phyloP scores from a whole-genome alignment of 2,329 filamentous ascomycete genomes.

The Dothistroma septosporum region DNA sequence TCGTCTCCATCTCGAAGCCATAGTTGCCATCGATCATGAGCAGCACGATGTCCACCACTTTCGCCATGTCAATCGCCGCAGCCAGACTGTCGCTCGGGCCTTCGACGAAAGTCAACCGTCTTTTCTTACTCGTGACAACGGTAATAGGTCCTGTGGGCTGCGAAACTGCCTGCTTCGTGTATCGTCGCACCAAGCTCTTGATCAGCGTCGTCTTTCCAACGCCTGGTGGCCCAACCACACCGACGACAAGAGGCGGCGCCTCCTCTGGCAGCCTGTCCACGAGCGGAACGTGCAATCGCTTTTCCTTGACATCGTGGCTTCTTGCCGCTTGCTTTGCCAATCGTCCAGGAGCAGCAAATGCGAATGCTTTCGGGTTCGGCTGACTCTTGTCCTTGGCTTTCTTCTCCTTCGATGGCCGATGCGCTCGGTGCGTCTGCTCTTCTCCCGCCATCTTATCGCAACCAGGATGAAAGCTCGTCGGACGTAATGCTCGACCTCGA shows the following conservation, averaged over 20 bases:
- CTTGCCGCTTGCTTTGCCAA: slow-evolving; percentile 70
- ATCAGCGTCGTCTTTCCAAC: slow-evolving; percentile 92
- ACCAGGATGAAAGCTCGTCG: not conserved
- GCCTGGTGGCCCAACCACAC: slow-evolving; percentile 90
- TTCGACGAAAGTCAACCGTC: slow-evolving; percentile 92
- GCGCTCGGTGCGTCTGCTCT: slow-evolving; percentile 76
- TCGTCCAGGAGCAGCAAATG: slow-evolving; percentile 75
- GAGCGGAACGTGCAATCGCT: slow-evolving; percentile 90
- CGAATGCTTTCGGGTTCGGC: slow-evolving; percentile 85
- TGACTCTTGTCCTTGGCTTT: slow-evolving; percentile 63
- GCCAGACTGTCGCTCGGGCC: slow-evolving; percentile 91
- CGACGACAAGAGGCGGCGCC: slow-evolving; percentile 85
- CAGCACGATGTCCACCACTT: slow-evolving; percentile 94
- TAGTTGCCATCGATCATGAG: slow-evolving; percentile 99
- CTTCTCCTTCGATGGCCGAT: slow-evolving; percentile 85
- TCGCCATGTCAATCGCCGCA: slow-evolving; percentile 94
- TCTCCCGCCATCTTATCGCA: slow-evolving; percentile 31
- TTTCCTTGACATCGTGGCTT: slow-evolving; percentile 83
- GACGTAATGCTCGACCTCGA: not conserved
- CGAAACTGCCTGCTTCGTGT: slow-evolving; percentile 90
- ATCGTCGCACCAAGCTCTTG: slow-evolving; percentile 88
- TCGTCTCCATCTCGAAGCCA: slow-evolving; percentile 99
- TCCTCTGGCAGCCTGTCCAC: slow-evolving; percentile 95
- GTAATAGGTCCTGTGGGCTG: slow-evolving; percentile 90
- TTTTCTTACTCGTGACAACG: slow-evolving; percentile 91